Percentiles rank a stretch among this genome's conserved stretches.
phyloP scores from a whole-genome alignment of 129 eudicot genomes.

The Gnaphalium uliginosum region DNA sequence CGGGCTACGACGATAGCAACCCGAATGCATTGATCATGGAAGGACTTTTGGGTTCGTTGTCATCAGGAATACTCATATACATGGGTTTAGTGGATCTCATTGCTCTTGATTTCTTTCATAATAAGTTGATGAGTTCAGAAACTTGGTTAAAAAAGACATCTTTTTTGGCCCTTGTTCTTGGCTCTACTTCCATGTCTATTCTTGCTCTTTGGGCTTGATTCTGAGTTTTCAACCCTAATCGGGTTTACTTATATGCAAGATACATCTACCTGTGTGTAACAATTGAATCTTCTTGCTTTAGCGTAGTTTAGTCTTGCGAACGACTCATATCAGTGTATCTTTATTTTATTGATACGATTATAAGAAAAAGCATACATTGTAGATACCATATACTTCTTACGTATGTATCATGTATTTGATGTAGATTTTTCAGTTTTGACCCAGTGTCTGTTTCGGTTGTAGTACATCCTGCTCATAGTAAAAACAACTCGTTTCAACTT shows the following conservation, averaged over 20 bases:
- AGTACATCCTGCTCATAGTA: too few relatives aligned
- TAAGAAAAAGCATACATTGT: not conserved
- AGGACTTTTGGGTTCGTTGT: conserved; percentile 74
- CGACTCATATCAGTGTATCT: not conserved
- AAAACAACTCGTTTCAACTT: too few relatives aligned
- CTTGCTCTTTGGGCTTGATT: conserved; percentile 88
- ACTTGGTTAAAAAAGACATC: conserved; percentile 53
- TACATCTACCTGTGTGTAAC: conserved; percentile 22
- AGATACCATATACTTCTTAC: not conserved
- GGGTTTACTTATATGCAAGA: conserved; percentile 12
- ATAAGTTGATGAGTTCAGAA: conserved; percentile 65
- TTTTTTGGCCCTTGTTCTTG: conserved; percentile 65
- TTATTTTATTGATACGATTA: not conserved
- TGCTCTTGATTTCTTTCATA: conserved; percentile 79
- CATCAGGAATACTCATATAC: conserved; percentile 74
- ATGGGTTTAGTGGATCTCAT: conserved; percentile 85
- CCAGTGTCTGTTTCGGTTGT: not conserved
- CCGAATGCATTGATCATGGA: conserved; percentile 64
- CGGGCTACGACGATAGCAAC: conserved; percentile 72
- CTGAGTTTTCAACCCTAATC: conserved; percentile 2
- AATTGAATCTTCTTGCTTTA: not conserved
- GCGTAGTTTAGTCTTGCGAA: not conserved
- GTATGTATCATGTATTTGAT: not conserved
- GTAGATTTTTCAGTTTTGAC: not conserved
- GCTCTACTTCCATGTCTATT: conserved; percentile 71